Conservation (phyloP, 2,329 filamentous ascomycete species). For the Xylariomycetidae sp. region DNA sequence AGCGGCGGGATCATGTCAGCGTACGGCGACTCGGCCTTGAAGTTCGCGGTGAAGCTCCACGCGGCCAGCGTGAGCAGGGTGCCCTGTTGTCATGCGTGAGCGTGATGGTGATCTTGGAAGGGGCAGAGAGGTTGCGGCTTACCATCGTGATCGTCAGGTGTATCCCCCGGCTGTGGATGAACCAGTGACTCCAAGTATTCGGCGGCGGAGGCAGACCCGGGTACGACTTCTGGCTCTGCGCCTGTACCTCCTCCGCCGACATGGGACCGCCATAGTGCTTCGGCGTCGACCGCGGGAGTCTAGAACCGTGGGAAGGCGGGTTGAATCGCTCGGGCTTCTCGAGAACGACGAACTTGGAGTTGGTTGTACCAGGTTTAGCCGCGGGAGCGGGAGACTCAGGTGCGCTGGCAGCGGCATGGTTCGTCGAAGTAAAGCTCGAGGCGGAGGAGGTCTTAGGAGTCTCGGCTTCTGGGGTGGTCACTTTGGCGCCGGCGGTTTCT, state of each 20-base stretch:
- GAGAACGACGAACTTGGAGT: conserved; percentile 61
- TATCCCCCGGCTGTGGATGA: conserved; percentile 69
- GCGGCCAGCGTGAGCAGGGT: conserved; percentile 64
- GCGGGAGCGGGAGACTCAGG: background rate
- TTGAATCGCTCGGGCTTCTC: conserved; percentile 86
- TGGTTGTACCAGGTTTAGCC: conserved; percentile 7
- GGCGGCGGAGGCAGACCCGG: conserved; percentile 83
- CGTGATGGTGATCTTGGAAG: background rate
- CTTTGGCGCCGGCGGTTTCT: conserved; percentile 1
- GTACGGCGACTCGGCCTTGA: conserved; percentile 72
- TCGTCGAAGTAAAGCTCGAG: background rate
- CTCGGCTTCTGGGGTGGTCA: conserved; percentile 2
- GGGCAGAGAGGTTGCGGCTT: conserved; percentile 21
- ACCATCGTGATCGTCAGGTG: conserved; percentile 84
- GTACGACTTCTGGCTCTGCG: conserved; percentile 67
- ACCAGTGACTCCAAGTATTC: conserved; percentile 77
- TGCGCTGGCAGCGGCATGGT: conserved; percentile 5
- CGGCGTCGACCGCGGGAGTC: conserved; percentile 50
- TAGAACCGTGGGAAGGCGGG: conserved; percentile 79
- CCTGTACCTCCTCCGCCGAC: conserved; percentile 56
- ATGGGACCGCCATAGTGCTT: conserved; percentile 70
- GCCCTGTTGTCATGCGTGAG: too few species aligned
- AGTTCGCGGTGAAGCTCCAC: conserved; percentile 72
- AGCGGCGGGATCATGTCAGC: conserved; percentile 69
- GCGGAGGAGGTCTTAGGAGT: conserved; percentile 6